Evolutionary conservation across 1,284 basidiomycete species (phyloP), one percentile per base, ranked within the genome.

Genomic region (Naganishia liquefaciens): DNA sequence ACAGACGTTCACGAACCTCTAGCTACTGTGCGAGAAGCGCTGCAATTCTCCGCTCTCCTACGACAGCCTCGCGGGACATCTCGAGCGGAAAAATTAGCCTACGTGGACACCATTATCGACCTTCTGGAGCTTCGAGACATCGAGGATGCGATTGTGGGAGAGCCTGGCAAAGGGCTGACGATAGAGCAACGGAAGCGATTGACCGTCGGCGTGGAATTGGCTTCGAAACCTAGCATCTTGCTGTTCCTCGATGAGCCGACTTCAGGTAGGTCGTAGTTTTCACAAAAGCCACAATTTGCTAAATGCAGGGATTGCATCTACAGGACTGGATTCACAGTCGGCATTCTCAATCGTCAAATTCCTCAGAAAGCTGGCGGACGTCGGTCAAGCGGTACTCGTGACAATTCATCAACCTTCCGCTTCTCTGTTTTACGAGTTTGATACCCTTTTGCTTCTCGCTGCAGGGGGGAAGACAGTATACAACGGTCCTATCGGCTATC

Each of bases 21-120:
- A 5, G 58, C 75, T 5, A 78, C 77, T 7, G 91, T 95, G 3
- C 83, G 90, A 30, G 91, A 95, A 73, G 88, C 92, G 0, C 79
- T 95, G 0, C 79, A 85, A 37, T 92, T 94, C 79, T 90, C 88
- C 1, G 92, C 92, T 0, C 83, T 86, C 66, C 80, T 94, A 5
- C 86, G 92, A 27, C 92, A 94, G 72, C 88, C 89, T 0, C 76
- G 81, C 5, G 80, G 80, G 3, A 83, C 90, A 1, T 80, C 89
- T 9, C 33, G 33, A 25, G 53, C 70, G 69, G 81, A 82, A 37
- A 82, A 82, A 73, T 75, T 82, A 54, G 79, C 76, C 27, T 84
- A 83, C 70, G 82, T 82, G 54, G 80, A 84, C 62, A 76, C 80
- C 33, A 81, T 83, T 39, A 79, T 84, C 70, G 79, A 82, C 50